Evolutionary conservation across 2,329 filamentous ascomycete genomes (phyloP).

Genomic region (Fusarium gaditjirri): DNA sequence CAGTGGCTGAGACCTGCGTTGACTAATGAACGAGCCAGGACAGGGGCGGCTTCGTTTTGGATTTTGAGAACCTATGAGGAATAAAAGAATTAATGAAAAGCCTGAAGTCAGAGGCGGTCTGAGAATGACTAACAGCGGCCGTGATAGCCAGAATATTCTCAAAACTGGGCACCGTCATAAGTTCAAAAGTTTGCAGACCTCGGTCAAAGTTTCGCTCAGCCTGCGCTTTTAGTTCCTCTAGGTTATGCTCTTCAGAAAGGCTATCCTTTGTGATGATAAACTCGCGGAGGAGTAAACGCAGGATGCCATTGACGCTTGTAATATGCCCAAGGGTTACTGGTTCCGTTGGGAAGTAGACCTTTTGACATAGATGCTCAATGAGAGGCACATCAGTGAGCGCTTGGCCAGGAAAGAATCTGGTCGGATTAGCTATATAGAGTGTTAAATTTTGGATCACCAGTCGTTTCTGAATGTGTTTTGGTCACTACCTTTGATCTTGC

Average conservation of each 20-base stretch:
- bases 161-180: conserved; percentile 28
- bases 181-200: conserved; percentile 32
- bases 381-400: conserved; percentile 14
- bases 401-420: conserved; percentile 23
- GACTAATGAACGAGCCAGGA: conserved; percentile 21
- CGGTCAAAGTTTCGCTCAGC: conserved; percentile 27
- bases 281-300: conserved; percentile 19
- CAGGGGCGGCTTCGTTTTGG: conserved; percentile 17
- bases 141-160: conserved; percentile 30
- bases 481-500: conserved; percentile 14
- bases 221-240: conserved; percentile 8
- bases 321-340: conserved; percentile 26
- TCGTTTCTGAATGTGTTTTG: fast-evolving
- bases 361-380: conserved; percentile 30
- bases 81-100: background rate
- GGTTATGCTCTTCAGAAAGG: conserved; percentile 12
- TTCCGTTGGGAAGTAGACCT: conserved; percentile 33
- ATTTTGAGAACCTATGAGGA: conserved; percentile 19
- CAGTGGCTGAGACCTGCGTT: conserved; percentile 27
- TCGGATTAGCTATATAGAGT: background rate
- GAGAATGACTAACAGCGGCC: background rate
- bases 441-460: background rate
- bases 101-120: fast-evolving
- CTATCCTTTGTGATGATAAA: conserved; percentile 18
- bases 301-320: conserved; percentile 27